Evolutionary conservation across 805 yeast genomes (phyloP).

Genomic region (Brettanomyces custersianus): DNA sequence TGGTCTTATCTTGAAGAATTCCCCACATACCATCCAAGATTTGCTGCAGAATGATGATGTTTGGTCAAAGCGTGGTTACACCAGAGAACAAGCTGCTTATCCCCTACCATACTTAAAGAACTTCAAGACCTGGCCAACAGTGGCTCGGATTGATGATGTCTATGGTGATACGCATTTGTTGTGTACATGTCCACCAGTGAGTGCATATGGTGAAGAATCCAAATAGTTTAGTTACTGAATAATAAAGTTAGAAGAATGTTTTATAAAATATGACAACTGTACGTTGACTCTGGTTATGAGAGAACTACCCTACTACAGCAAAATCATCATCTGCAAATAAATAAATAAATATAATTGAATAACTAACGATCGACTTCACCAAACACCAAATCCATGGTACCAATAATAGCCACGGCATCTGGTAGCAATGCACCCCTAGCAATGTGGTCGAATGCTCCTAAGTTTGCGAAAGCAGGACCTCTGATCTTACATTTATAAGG

Average conservation of each 20-base stretch:
- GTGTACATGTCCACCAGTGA: constrained; percentile 85
- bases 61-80: constrained; percentile 82
- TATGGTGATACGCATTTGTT: constrained; percentile 88
- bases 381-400: constrained; percentile 91
- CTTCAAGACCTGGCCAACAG: constrained; percentile 92
- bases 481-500: constrained; percentile 90
- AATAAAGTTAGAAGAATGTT: too few relatives aligned
- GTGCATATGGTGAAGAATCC: constrained; percentile 1
- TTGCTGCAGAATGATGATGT: constrained; percentile 54
- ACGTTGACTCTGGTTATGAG: too few relatives aligned
- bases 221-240: too few relatives aligned
- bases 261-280: too few relatives aligned
- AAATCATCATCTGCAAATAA: too few relatives aligned
- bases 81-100: constrained; percentile 89
- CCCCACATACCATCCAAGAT: constrained; percentile 88
- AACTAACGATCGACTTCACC: constrained; percentile 88
- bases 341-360: constrained; percentile 5
- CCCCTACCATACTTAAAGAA: constrained; percentile 69
- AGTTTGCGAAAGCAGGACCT: constrained; percentile 90
- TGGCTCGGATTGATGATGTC: constrained; percentile 86
- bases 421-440: constrained; percentile 82
- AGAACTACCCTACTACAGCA: too few relatives aligned
- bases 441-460: constrained; percentile 82
- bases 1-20: constrained; percentile 70
- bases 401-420: constrained; percentile 88